Evolutionary conservation across 805 yeast genomes (phyloP).

Genomic region (Candida succiphila): DNA sequence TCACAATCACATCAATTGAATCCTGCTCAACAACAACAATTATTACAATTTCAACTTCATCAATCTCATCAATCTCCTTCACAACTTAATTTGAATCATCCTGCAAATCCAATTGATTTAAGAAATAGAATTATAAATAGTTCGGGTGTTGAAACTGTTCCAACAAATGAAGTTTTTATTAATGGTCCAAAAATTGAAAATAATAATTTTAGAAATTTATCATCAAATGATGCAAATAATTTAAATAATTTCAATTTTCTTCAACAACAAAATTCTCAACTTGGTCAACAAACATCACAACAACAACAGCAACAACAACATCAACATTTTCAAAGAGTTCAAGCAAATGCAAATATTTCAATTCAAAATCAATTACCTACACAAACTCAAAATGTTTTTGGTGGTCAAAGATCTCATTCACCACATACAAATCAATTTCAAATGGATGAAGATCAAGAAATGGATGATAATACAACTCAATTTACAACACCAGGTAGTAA

Average conservation of each 20-base stretch:
- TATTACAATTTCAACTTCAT: background rate
- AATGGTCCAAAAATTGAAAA: slow-evolving; percentile 6
- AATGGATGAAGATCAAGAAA: slow-evolving; percentile 24
- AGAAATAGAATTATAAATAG: slow-evolving; percentile 36
- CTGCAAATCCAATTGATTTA: background rate
- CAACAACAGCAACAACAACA: slow-evolving; percentile 10
- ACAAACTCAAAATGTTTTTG: slow-evolving; percentile 1
- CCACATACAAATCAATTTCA: slow-evolving; percentile 17
- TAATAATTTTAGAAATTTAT: slow-evolving; percentile 2
- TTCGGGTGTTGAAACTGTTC: slow-evolving; percentile 69
- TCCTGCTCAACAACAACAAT: background rate
- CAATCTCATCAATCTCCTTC: background rate
- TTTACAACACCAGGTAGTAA: too few relatives aligned
- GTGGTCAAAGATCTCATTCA: background rate
- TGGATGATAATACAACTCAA: slow-evolving; percentile 7
- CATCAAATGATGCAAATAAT: slow-evolving; percentile 1
- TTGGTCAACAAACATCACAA: slow-evolving; percentile 2
- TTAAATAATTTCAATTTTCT: slow-evolving; percentile 4
- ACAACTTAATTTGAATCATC: background rate
- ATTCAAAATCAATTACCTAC: slow-evolving; percentile 4
- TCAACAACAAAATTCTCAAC: slow-evolving; percentile 2
- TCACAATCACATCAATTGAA: background rate
- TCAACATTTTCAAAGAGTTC: slow-evolving; percentile 6
- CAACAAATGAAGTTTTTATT: slow-evolving; percentile 87
- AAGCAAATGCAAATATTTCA: background rate